phyloP scores from a whole-genome alignment of 2,329 filamentous ascomycete genomes.

The Diaporthe aspalathi region DNA sequence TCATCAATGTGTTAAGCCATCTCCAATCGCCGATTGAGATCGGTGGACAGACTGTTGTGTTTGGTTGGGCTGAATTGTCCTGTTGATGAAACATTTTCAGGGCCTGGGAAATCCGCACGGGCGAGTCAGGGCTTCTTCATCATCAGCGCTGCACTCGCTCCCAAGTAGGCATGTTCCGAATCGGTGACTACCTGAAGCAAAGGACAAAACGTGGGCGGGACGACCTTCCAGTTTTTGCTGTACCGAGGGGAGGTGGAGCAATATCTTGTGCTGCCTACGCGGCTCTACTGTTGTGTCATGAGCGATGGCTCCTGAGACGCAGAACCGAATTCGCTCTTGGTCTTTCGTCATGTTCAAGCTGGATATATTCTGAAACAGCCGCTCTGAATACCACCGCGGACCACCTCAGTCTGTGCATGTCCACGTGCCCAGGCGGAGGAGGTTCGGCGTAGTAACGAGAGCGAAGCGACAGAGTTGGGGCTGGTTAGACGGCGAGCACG shows the following conservation, averaged over 20 bases:
- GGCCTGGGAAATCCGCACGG: conserved; percentile 23
- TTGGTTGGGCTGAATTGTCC: conserved; percentile 7
- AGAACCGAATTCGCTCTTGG: not conserved
- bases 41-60: not conserved
- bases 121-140: conserved; percentile 37
- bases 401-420: conserved; percentile 14
- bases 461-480: not conserved
- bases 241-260: conserved; percentile 1
- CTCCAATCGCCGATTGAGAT: not conserved
- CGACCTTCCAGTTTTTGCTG: not conserved
- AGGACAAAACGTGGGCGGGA: conserved; percentile 13
- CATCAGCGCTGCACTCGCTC: conserved; percentile 30
- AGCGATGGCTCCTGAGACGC: conserved; percentile 6
- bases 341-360: not conserved
- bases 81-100: conserved; percentile 26
- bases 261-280: conserved; percentile 25
- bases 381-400: conserved; percentile 8
- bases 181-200: conserved; percentile 21
- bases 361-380: conserved; percentile 18
- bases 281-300: conserved; percentile 8
- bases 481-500: not conserved
- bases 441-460: not conserved
- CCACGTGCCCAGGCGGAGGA: conserved; percentile 14
- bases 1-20: not conserved
- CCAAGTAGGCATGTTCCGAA: conserved; percentile 19